These are phyloP conservation scores for Hibiscus mutabilis DNA, from an alignment of 345 rosid genomes.

Conservation along the genomic window DNA sequence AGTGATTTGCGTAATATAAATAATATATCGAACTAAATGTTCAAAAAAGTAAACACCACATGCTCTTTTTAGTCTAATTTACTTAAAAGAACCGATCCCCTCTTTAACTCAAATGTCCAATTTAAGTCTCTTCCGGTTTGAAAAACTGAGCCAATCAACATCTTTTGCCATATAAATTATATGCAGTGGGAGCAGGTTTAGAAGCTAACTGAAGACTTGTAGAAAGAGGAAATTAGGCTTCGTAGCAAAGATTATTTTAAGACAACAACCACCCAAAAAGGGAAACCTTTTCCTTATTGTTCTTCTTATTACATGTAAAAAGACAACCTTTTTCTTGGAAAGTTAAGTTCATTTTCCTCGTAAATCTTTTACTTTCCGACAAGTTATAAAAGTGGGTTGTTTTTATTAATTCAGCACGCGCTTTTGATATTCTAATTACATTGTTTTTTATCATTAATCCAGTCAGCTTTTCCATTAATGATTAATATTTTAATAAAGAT, in stretches of 20 bases:
- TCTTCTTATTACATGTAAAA: neutral
- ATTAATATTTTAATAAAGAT: neutral
- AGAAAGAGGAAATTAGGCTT: neutral
- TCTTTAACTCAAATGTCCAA: neutral
- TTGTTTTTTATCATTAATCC: neutral
- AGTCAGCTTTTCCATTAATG: neutral
- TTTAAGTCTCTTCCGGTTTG: neutral
- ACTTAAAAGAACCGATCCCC: neutral
- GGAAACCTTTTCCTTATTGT: neutral
- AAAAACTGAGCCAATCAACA: neutral
- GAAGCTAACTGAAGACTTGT: neutral
- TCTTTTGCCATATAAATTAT: neutral
- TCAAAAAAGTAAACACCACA: no score
- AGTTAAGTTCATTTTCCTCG: neutral
- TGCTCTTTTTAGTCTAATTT: neutral
- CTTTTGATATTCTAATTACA: neutral
- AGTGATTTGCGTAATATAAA: no score
- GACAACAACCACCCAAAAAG: neutral
- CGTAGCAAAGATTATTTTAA: neutral
- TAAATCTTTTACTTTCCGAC: neutral
- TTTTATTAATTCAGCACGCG: neutral
- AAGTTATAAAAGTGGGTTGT: no score
- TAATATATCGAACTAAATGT: no score
- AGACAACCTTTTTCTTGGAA: neutral
- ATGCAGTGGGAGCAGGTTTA: neutral